Conservation (phyloP, 2,329 filamentous ascomycete species). For the Aspergillus sp. region DNA sequence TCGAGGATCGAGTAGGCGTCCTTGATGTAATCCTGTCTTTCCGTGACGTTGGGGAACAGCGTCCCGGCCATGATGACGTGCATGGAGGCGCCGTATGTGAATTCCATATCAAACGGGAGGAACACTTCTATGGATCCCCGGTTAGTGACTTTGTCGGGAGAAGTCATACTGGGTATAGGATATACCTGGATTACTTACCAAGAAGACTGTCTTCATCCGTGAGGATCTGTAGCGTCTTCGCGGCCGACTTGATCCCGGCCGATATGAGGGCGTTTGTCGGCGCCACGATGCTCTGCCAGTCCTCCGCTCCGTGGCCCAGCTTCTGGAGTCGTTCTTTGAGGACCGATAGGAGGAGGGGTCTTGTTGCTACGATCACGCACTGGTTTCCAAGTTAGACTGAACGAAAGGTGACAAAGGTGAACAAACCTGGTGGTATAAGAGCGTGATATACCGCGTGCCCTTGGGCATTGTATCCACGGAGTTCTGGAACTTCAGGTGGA, state of each 20-base stretch:
- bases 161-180: neutral
- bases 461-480: constrained; percentile 38
- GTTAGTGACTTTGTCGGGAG: neutral
- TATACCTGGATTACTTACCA: constrained; percentile 25
- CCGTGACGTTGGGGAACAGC: constrained; percentile 33
- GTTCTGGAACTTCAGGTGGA: constrained; percentile 34
- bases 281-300: constrained; percentile 34
- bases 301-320: constrained; percentile 25
- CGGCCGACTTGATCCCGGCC: constrained; percentile 44
- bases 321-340: constrained; percentile 39
- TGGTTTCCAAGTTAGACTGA: neutral
- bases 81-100: constrained; percentile 36
- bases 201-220: constrained; percentile 36
- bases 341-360: constrained; percentile 40
- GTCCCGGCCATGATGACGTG: constrained; percentile 40
- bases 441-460: constrained; percentile 39
- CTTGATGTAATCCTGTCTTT: constrained; percentile 21
- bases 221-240: constrained; percentile 42
- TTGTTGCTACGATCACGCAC: constrained; percentile 43
- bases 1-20: constrained; percentile 31
- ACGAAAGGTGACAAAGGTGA: too few relatives aligned
- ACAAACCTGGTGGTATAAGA: constrained; percentile 42
- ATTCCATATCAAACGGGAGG: constrained; percentile 42
- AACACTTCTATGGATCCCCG: constrained; percentile 33
- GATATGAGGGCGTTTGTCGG: constrained; percentile 39